Percentiles rank a stretch among this genome's conserved stretches.
These are phyloP conservation scores for Nicotiana rustica DNA, from an alignment of 305 asterid genomes.

Conservation along the genomic window DNA sequence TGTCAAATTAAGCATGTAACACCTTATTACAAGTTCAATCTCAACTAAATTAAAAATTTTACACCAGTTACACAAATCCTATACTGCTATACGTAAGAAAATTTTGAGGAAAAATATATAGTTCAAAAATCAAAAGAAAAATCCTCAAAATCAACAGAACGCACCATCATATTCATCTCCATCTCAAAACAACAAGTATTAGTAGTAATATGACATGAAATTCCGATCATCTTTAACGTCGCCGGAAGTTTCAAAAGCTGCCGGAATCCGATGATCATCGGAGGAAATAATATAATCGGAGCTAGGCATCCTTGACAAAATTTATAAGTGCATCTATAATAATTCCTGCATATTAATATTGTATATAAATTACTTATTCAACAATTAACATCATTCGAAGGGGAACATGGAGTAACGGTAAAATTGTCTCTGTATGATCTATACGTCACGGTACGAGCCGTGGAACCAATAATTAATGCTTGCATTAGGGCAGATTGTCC, in stretches of 20 bases:
- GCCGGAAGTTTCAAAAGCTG: too few species aligned
- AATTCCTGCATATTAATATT: slow-evolving; percentile 52
- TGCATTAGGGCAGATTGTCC: too few species aligned
- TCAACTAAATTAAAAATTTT: neutral
- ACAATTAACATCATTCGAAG: too few species aligned
- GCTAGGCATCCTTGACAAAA: slow-evolving; percentile 67
- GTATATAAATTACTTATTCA: too few species aligned
- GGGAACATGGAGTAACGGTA: too few species aligned
- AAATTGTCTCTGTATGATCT: too few species aligned
- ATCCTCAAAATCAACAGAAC: neutral
- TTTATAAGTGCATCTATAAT: slow-evolving; percentile 74
- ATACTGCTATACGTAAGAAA: neutral
- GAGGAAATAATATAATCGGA: slow-evolving; percentile 36
- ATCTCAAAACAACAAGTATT: slow-evolving; percentile 5
- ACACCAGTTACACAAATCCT: neutral
- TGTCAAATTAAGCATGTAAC: neutral
- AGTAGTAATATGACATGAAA: slow-evolving; percentile 36
- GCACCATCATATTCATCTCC: neutral
- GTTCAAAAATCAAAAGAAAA: neutral
- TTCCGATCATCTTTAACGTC: slow-evolving; percentile 18
- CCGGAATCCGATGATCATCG: neutral
- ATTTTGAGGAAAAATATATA: neutral
- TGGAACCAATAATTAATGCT: too few species aligned
- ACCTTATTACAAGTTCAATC: neutral
- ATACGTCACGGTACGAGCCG: too few species aligned